These are phyloP conservation scores for Ophiocordyceps australis DNA, from an alignment of 2,329 filamentous ascomycete species.

Conservation along the genomic window DNA sequence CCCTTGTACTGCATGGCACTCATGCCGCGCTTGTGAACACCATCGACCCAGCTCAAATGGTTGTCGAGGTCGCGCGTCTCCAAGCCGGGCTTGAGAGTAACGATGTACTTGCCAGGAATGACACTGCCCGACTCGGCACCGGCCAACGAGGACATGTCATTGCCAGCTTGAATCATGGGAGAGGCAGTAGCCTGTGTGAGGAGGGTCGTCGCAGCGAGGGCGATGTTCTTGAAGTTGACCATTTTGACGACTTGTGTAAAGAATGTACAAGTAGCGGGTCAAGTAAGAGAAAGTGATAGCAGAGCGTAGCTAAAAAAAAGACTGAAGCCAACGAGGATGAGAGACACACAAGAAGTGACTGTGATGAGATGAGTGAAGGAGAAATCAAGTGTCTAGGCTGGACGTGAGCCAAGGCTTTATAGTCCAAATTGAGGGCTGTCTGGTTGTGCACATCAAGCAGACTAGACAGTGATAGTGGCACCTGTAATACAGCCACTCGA, in stretches of 20 bases:
- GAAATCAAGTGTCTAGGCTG: neutral
- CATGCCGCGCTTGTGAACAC: conserved; percentile 34
- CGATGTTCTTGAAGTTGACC: conserved; percentile 11
- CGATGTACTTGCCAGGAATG: conserved; percentile 32
- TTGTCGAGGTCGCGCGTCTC: conserved; percentile 22
- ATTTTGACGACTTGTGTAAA: conserved; percentile 6
- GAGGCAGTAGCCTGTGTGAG: conserved; percentile 6
- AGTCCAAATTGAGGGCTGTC: no score
- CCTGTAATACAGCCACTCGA: no score
- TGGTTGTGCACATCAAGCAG: no score
- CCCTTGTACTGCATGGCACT: conserved; percentile 22
- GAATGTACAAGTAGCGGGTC: neutral
- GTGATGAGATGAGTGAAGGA: no score
- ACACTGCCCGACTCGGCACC: conserved; percentile 5
- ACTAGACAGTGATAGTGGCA: no score
- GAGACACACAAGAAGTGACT: neutral
- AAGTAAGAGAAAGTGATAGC: neutral
- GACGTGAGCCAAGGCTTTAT: neutral
- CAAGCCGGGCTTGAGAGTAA: conserved; percentile 38
- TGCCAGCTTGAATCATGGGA: conserved; percentile 6
- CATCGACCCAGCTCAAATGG: conserved; percentile 29
- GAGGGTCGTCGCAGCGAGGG: conserved; percentile 8
- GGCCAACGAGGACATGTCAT: conserved; percentile 1
- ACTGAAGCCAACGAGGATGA: neutral
- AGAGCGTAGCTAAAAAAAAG: neutral